A percentile compares a stretch with the other conserved stretches of the same genome.
phyloP scores from a whole-genome alignment of 768 basidiomycete species.

The Termitomyces sp. region DNA sequence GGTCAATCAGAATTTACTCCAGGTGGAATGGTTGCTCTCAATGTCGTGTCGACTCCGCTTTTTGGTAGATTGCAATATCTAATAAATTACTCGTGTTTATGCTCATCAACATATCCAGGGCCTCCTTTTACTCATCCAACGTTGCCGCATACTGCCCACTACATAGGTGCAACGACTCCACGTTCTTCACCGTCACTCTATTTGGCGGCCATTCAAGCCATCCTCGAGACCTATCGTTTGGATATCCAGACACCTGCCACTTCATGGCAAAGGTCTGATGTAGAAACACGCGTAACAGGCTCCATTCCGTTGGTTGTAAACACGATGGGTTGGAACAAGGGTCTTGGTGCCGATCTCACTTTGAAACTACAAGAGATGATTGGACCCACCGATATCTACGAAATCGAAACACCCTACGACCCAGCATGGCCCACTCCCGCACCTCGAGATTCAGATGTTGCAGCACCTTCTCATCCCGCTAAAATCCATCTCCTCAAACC shows the following conservation, averaged over 20 bases:
- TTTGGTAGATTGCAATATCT: conserved; percentile 48
- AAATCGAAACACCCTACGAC: conserved; percentile 31
- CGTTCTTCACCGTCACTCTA: conserved; percentile 74
- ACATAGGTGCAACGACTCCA: conserved; percentile 75
- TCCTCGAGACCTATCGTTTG: conserved; percentile 61
- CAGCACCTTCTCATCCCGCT: conserved; percentile 1
- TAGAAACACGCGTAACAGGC: conserved; percentile 39
- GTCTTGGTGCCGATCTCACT: conserved; percentile 80
- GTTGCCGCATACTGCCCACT: conserved; percentile 71
- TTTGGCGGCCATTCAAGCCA: conserved; percentile 56
- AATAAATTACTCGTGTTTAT: background rate
- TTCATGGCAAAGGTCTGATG: conserved; percentile 19
- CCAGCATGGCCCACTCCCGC: conserved; percentile 13
- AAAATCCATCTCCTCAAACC: conserved; percentile 42
- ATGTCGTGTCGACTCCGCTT: conserved; percentile 56
- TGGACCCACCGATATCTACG: conserved; percentile 56
- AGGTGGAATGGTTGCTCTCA: conserved; percentile 78
- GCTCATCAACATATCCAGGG: conserved; percentile 36
- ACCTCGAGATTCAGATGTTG: background rate
- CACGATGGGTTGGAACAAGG: conserved; percentile 97
- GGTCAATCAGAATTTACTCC: conserved; percentile 95
- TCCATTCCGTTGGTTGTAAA: conserved; percentile 84
- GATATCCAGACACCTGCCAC: conserved; percentile 52
- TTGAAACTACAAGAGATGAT: conserved; percentile 61
- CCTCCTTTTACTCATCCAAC: conserved; percentile 85